phyloP scores from a whole-genome alignment of 192 early-diverging fungal genomes.

The Coemansia sp. region DNA sequence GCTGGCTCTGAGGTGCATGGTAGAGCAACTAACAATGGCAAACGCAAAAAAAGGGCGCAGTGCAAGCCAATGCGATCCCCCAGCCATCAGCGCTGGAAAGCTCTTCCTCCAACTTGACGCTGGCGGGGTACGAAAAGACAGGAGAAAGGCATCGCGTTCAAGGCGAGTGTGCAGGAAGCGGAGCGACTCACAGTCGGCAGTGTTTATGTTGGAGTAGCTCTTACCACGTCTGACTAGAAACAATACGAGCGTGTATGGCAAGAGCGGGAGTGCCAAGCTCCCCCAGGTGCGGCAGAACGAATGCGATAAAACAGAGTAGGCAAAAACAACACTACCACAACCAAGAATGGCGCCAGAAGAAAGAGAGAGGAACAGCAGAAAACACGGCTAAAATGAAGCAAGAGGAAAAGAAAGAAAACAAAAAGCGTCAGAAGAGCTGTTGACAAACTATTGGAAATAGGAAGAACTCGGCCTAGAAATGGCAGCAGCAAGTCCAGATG shows the following conservation, averaged over 20 bases:
- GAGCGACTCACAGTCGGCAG: not conserved
- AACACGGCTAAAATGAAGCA: not conserved
- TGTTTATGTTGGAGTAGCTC: not conserved
- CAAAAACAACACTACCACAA: not conserved
- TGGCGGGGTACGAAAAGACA: not conserved
- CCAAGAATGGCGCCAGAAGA: not conserved
- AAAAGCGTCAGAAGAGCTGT: not conserved
- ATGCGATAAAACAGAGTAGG: not conserved
- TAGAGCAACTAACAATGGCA: not conserved
- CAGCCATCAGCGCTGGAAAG: not conserved
- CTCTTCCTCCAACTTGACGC: not conserved
- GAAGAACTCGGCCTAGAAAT: constrained; percentile 7
- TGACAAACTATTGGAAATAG: constrained; percentile 34
- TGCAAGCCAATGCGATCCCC: not conserved
- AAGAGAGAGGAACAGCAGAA: not conserved
- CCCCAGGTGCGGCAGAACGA: not conserved
- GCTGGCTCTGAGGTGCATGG: not conserved
- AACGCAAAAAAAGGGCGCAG: not conserved
- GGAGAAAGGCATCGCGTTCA: too few relatives aligned
- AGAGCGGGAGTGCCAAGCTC: not conserved
- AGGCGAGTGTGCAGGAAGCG: not conserved
- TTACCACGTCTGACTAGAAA: not conserved
- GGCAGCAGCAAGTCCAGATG: constrained; percentile 3
- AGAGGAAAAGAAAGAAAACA: not conserved
- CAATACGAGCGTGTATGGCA: not conserved